These are phyloP conservation scores for Pythium volutum DNA, from an alignment of 352 stramenopile species.

Conservation along the genomic window DNA sequence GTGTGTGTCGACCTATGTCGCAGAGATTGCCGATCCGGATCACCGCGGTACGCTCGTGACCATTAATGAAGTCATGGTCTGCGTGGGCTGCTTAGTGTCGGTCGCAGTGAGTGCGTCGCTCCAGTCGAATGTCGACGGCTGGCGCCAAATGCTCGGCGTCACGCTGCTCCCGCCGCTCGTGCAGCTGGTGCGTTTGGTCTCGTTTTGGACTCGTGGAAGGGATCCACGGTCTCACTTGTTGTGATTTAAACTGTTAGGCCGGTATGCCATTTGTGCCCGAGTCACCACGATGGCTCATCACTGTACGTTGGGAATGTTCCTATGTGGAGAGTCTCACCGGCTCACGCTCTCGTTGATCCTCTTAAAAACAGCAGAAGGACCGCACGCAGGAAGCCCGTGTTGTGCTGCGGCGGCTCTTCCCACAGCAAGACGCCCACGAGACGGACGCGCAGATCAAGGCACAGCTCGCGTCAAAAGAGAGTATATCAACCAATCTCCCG, in stretches of 20 bases:
- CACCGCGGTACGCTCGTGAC: slow-evolving; percentile 54
- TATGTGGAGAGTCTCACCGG: too few species aligned
- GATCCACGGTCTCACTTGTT: neutral
- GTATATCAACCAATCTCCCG: slow-evolving; percentile 35
- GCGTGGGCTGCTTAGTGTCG: slow-evolving; percentile 63
- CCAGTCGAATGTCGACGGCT: slow-evolving; percentile 42
- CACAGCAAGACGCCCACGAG: slow-evolving; percentile 2
- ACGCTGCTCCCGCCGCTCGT: slow-evolving; percentile 60
- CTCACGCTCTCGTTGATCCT: too few species aligned
- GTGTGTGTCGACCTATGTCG: slow-evolving; percentile 63
- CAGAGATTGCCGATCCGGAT: slow-evolving; percentile 61
- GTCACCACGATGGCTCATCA: slow-evolving; percentile 64
- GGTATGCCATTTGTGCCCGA: slow-evolving; percentile 69
- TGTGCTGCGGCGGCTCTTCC: slow-evolving; percentile 32
- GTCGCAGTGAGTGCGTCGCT: slow-evolving; percentile 48
- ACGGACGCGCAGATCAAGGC: slow-evolving; percentile 24
- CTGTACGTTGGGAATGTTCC: too few species aligned
- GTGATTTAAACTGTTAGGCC: slow-evolving; percentile 25
- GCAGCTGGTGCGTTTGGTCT: slow-evolving; percentile 41
- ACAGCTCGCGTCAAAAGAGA: slow-evolving; percentile 23
- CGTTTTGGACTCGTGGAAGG: neutral
- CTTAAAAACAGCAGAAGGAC: slow-evolving; percentile 35
- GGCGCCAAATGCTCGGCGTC: slow-evolving; percentile 61
- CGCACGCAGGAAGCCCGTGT: slow-evolving; percentile 38
- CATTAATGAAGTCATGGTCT: slow-evolving; percentile 75